Evolutionary conservation across 176 grass and related monocot genomes (phyloP), one percentile per base, ranked within the genome.

Genomic region (Juncus inflexus): DNA sequence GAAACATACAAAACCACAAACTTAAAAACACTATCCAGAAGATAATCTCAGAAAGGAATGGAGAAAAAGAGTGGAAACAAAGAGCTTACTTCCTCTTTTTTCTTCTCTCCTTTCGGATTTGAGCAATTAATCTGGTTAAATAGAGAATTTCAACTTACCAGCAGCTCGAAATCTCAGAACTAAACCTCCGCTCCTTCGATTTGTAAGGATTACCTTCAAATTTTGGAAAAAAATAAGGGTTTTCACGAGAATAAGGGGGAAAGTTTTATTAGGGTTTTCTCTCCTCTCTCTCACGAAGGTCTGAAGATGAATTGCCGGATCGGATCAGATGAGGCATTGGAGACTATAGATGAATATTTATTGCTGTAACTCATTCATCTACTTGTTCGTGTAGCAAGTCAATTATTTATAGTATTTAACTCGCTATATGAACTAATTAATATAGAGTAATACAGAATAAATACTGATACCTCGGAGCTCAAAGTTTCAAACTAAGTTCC

Each of bases 201-300:
- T 45, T 64, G 61, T 45, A 64, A 8, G 13, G 45, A 15, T 64
- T 43, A 11, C 10, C 13, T 66, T 50, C 7, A 66, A 66, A 66
- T 41, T 42, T 66, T 28, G 19, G 43, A 35, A 47, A 37, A 68
- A 54, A 8, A 42, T 63, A 14, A 68, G 47, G 65, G 65, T 68
- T 68, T 68, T 68, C 65, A 51, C 38, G 47, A 55, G 65, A 68
- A 68, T 51, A 16, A 12, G 16, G 28, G 16, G 45, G 2, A 68
- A 54, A 66, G 43, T 43, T 38, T 49, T 51, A 52, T 68, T 68
- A 68, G 65, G 65, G 65, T 68, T 68, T 68, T 68, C 50, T 68
- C 38, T 47, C 43, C 43, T 47, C 43, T 47, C 65, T 66, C 63
- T 47, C 65, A 38, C 11, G 3, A 55, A 36, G 52, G 50, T 35